Evolutionary conservation across 768 basidiomycete genomes (phyloP), one percentile per base, ranked within the genome.

Genomic region (Tricholoma furcatifolium): DNA sequence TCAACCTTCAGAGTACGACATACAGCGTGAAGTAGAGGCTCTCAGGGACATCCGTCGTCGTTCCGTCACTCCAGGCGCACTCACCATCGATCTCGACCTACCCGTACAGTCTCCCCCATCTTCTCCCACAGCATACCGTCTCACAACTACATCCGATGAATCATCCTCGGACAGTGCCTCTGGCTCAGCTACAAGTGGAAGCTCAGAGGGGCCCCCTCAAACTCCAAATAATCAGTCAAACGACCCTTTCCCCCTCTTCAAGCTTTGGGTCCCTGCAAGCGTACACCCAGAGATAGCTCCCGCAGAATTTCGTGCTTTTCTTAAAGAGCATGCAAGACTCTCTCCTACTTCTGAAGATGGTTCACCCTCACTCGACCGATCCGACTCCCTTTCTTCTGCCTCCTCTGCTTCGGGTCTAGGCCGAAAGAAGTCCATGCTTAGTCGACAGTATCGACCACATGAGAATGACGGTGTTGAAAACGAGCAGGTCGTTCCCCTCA

Each of bases 261-360:
- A 39, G 42, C 42, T 54, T 78, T 99, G 97, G 97, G 93, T 99
- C 24, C 97, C 97, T 48, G 97, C 97, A 14, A 83, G 88, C 53
- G 77, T 98, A 32, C 97, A 98, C 67, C 97, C 97, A 27, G 97
- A 99, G 75, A 91, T 99, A 64, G 96, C 95, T 0, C 97, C 97
- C 20, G 88, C 85, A 43, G 94, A 98, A 69, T 99, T 99, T 70
- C 83, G 92, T 47, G 88, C 86, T 10, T 98, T 99, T 67, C 83
- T 99, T 60, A 91, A 94, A 68, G 91, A 96, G 62, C 97, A 98
- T 72, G 81, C 93, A 10, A 82, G 86, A 55, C 69, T 79, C 7
- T 78, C 80, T 41, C 75, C 83, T 11, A 69, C 81, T 34, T 69
- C 76, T 23, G 84, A 83, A 56, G 81, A 74, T 57, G 66, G 65